Conservation (phyloP, 2,329 filamentous ascomycete species). For the Ceratocystis alfenasii region DNA sequence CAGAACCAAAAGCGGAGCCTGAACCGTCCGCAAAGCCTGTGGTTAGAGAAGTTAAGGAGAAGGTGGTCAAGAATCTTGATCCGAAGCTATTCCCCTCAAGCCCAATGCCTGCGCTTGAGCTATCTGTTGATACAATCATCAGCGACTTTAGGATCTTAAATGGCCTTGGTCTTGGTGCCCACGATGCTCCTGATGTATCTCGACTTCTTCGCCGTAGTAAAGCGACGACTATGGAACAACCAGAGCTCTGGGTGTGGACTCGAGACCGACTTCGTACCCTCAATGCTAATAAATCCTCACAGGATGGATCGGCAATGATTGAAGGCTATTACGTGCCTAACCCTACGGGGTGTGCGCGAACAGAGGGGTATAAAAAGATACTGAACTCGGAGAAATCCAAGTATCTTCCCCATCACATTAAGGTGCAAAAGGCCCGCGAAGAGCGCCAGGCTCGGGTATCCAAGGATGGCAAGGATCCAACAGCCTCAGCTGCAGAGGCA, state of each 20-base stretch:
- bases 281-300: slow-evolving; percentile 31
- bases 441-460: slow-evolving; percentile 69
- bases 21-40: slow-evolving; percentile 40
- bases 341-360: slow-evolving; percentile 70
- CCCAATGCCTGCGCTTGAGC: slow-evolving; percentile 35
- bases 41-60: slow-evolving; percentile 25
- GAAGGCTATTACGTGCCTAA: slow-evolving; percentile 75
- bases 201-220: slow-evolving; percentile 37
- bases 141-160: slow-evolving; percentile 31
- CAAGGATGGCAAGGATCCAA: slow-evolving; percentile 54
- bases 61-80: slow-evolving; percentile 30
- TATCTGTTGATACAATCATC: slow-evolving; percentile 39
- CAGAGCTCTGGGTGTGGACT: slow-evolving; percentile 46
- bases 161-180: slow-evolving; percentile 33
- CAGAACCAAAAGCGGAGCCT: slow-evolving; percentile 27
- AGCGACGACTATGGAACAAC: slow-evolving; percentile 36
- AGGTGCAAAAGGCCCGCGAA: slow-evolving; percentile 81
- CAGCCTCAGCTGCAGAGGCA: slow-evolving; percentile 54
- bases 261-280: slow-evolving; percentile 45
- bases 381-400: slow-evolving; percentile 96
- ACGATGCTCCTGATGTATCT: slow-evolving; percentile 39
- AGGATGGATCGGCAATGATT: slow-evolving; percentile 30
- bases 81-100: slow-evolving; percentile 40
- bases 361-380: slow-evolving; percentile 90
- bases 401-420: slow-evolving; percentile 94